phyloP scores from a whole-genome alignment of 192 early-diverging fungal species.

The Linderina pennispora region DNA sequence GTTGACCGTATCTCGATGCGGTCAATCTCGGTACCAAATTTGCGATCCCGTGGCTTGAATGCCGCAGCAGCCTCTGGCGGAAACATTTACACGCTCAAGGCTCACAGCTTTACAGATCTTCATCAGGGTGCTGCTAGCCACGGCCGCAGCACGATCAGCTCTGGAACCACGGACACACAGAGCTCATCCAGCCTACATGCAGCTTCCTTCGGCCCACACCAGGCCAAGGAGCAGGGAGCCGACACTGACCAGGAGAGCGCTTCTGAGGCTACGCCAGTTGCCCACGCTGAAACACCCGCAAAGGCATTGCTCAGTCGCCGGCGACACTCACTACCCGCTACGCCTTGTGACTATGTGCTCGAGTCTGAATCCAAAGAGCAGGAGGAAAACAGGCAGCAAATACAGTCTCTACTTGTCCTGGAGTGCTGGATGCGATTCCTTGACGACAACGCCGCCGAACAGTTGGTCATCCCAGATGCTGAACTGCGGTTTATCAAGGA shows the following conservation, averaged over 20 bases:
- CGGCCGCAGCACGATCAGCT: too few relatives aligned
- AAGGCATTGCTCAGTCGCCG: neutral
- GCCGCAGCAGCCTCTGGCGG: neutral
- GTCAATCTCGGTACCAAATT: constrained; percentile 15
- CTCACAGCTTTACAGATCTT: constrained; percentile 20
- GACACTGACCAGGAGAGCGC: neutral
- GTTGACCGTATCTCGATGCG: constrained; percentile 2
- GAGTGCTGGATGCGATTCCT: constrained; percentile 39
- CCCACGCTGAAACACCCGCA: neutral
- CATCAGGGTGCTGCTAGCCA: constrained; percentile 11
- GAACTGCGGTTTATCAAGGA: constrained; percentile 28
- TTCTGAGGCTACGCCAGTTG: neutral
- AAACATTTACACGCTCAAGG: constrained; percentile 8
- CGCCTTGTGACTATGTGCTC: neutral
- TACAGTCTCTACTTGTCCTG: constrained; percentile 34
- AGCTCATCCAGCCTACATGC: neutral
- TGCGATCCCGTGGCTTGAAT: neutral
- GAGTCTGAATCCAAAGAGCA: constrained; percentile 1
- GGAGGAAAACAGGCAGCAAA: constrained; percentile 8
- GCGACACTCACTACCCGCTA: constrained; percentile 3
- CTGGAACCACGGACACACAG: too few relatives aligned
- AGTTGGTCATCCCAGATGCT: constrained; percentile 11
- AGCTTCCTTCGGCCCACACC: neutral
- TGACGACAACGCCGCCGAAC: constrained; percentile 6
- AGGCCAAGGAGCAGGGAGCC: too few relatives aligned